phyloP scores from a whole-genome alignment of 2,329 filamentous ascomycete genomes.

The Aspergillus bombycis region DNA sequence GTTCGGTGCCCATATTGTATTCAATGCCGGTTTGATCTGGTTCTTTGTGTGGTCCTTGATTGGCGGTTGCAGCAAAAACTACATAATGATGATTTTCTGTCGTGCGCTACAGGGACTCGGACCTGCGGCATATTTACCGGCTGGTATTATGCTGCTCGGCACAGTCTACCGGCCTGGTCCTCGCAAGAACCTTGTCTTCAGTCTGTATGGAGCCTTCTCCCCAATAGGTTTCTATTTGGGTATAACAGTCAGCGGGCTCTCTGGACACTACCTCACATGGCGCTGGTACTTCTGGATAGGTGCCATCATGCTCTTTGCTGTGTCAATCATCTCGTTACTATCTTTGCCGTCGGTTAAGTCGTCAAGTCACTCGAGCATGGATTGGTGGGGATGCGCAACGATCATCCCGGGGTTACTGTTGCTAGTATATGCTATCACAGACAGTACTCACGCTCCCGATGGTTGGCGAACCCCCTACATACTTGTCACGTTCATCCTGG shows the following conservation, averaged over 20 bases:
- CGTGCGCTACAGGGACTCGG: slow-evolving; percentile 15
- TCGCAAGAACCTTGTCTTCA: slow-evolving; percentile 15
- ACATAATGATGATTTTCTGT: slow-evolving; percentile 15
- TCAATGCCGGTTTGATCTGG: slow-evolving; percentile 9
- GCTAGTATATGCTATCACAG: slow-evolving; percentile 10
- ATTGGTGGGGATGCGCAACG: neutral
- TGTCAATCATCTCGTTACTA: slow-evolving; percentile 5
- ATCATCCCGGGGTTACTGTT: neutral
- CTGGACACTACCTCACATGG: slow-evolving; percentile 10
- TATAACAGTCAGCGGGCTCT: slow-evolving; percentile 9
- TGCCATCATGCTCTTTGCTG: slow-evolving; percentile 2
- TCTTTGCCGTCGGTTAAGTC: slow-evolving; percentile 2
- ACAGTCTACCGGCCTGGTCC: slow-evolving; percentile 12
- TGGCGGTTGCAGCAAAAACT: slow-evolving; percentile 10
- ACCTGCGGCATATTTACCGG: slow-evolving; percentile 7
- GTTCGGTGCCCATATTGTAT: slow-evolving; percentile 10
- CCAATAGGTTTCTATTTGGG: slow-evolving; percentile 14
- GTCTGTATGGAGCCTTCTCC: slow-evolving; percentile 15
- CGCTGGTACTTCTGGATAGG: slow-evolving; percentile 16
- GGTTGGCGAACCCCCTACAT: slow-evolving; percentile 15
- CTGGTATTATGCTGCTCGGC: slow-evolving; percentile 12
- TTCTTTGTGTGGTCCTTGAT: slow-evolving; percentile 10
- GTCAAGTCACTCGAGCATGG: neutral
- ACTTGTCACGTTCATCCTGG: slow-evolving; percentile 8
- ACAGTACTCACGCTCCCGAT: slow-evolving; percentile 7